Conservation (phyloP, 306 rosid species). For the Vicia faba region DNA sequence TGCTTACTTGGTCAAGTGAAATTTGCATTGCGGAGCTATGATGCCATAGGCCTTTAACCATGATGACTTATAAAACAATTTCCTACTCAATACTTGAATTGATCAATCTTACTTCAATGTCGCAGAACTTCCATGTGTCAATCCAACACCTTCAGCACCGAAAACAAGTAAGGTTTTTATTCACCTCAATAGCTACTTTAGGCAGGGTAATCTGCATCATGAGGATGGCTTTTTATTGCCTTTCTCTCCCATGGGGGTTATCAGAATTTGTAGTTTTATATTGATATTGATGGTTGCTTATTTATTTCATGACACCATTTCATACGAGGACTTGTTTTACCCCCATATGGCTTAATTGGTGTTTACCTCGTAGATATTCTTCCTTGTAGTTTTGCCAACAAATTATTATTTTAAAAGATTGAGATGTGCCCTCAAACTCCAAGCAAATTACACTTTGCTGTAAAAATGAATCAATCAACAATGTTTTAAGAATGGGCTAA, state of each 20-base stretch:
- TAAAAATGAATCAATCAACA: constrained; percentile 24
- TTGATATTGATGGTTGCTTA: background rate
- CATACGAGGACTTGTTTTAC: constrained; percentile 6
- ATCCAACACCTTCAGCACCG: constrained; percentile 45
- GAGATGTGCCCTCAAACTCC: background rate
- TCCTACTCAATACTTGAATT: constrained; percentile 29
- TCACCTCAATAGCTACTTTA: constrained; percentile 30
- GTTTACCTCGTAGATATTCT: background rate
- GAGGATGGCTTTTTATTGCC: constrained; percentile 10
- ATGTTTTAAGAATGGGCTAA: constrained; percentile 1
- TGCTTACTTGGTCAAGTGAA: constrained; percentile 13
- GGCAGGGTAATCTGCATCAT: constrained; percentile 4
- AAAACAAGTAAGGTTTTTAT: constrained; percentile 54
- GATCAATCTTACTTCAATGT: constrained; percentile 34
- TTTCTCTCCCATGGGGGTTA: background rate
- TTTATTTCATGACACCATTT: constrained; percentile 24
- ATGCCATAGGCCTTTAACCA: background rate
- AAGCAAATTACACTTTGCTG: background rate
- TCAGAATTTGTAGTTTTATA: constrained; percentile 28
- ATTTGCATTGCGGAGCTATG: background rate
- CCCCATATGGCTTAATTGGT: background rate
- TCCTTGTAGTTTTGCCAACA: background rate
- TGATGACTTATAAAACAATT: background rate
- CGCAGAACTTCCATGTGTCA: constrained; percentile 70
- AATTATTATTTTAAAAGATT: background rate